Conservation (phyloP, 1,284 basidiomycete genomes). For the Microbotryomycetes sp. region DNA sequence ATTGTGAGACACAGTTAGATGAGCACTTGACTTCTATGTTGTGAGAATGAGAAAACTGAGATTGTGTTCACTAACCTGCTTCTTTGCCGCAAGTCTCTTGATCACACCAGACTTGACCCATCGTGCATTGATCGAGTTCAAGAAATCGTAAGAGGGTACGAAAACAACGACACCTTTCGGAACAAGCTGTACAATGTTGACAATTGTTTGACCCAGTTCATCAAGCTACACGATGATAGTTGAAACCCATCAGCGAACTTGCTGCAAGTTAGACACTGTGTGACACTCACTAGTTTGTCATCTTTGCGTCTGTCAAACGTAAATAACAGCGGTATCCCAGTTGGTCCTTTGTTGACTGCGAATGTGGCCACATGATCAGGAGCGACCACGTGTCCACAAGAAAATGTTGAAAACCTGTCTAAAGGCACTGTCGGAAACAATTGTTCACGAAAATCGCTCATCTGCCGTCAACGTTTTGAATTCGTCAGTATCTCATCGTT, state of each 20-base stretch:
- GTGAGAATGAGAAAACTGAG: background rate
- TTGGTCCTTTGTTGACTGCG: conserved; percentile 70
- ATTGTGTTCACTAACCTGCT: conserved; percentile 52
- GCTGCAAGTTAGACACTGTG: background rate
- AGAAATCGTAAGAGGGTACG: conserved; percentile 82
- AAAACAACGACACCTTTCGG: conserved; percentile 90
- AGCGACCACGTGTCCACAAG: conserved; percentile 91
- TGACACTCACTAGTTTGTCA: conserved; percentile 54
- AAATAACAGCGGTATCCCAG: conserved; percentile 70
- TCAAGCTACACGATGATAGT: conserved; percentile 51
- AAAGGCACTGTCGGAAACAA: conserved; percentile 64
- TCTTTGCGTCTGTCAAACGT: conserved; percentile 74
- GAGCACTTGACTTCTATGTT: no score
- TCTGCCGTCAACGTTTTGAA: conserved; percentile 48
- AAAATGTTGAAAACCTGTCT: conserved; percentile 66
- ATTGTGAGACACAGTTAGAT: no score
- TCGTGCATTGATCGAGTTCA: conserved; percentile 58
- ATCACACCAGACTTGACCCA: conserved; percentile 64
- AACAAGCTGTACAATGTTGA: conserved; percentile 70
- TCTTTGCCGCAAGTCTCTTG: conserved; percentile 60
- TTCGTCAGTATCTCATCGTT: background rate
- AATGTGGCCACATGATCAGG: conserved; percentile 68
- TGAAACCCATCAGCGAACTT: background rate
- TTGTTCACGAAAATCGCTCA: conserved; percentile 79
- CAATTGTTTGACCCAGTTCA: conserved; percentile 75